Evolutionary conservation across 2,329 filamentous ascomycete species (phyloP).

Genomic region (Xenosphaeropsis pyriputrescens): DNA sequence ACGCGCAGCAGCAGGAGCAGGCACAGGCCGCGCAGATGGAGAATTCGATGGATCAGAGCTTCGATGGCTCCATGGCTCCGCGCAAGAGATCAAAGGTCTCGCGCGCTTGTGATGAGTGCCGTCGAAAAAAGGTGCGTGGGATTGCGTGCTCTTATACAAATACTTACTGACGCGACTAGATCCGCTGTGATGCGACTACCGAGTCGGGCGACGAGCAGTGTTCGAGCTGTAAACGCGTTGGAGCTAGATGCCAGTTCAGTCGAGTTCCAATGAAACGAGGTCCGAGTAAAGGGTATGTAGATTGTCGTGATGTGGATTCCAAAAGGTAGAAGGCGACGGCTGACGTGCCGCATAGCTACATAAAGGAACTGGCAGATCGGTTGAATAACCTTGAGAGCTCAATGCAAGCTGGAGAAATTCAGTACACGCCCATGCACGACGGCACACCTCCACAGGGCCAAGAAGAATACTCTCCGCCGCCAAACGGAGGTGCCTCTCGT

Average conservation of each 20-base stretch:
- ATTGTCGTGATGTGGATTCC: conserved; percentile 3
- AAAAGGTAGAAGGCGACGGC: conserved; percentile 3
- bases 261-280: conserved; percentile 78
- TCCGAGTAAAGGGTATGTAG: conserved; percentile 66
- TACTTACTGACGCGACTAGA: conserved; percentile 16
- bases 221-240: conserved; percentile 65
- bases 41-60: conserved; percentile 24
- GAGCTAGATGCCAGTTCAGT: conserved; percentile 71
- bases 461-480: conserved; percentile 36
- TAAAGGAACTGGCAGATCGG: conserved; percentile 79
- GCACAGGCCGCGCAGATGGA: conserved; percentile 7
- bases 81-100: conserved; percentile 78
- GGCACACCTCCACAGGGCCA: conserved; percentile 23
- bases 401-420: conserved; percentile 39
- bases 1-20: conserved; percentile 16
- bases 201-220: conserved; percentile 63
- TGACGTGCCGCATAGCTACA: conserved; percentile 43
- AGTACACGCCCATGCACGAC: conserved; percentile 25
- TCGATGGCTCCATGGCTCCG: conserved; percentile 32
- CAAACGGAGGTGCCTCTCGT: conserved; percentile 20
- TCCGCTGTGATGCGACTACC: conserved; percentile 71
- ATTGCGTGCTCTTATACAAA: not conserved
- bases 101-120: conserved; percentile 76
- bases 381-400: conserved; percentile 73
- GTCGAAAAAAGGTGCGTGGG: conserved; percentile 51